A percentile compares a stretch with the other conserved stretches of the same genome.
These are phyloP conservation scores for Phlegmacium glaucopus DNA, from an alignment of 768 basidiomycete species.

Conservation along the genomic window DNA sequence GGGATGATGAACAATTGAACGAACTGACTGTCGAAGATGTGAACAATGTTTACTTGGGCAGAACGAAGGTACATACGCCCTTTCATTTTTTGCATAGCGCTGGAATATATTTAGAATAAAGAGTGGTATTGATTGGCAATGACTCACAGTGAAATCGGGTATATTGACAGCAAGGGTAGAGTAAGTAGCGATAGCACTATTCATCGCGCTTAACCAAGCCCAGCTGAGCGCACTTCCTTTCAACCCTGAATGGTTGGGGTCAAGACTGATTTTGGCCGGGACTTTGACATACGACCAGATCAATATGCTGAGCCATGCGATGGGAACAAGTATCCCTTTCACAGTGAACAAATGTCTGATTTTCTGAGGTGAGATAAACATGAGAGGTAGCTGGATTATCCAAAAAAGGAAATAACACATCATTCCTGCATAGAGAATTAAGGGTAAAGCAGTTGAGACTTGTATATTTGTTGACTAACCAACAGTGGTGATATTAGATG, in stretches of 20 bases:
- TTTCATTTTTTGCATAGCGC: conserved; percentile 71
- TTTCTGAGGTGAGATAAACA: conserved; percentile 74
- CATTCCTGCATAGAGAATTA: conserved; percentile 40
- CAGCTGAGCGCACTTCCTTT: conserved; percentile 58
- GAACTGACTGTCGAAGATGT: conserved; percentile 49
- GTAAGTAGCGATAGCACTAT: conserved; percentile 74
- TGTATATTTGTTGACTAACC: conserved; percentile 30
- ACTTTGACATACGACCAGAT: conserved; percentile 78
- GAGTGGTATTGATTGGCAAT: not conserved
- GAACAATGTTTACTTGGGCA: not conserved
- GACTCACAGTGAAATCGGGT: conserved; percentile 69
- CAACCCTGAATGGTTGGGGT: conserved; percentile 46
- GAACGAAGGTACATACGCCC: conserved; percentile 41
- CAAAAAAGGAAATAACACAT: conserved; percentile 78
- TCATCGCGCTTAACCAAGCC: conserved; percentile 77
- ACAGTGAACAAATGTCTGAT: conserved; percentile 74
- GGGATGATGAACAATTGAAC: conserved; percentile 77
- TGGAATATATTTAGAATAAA: conserved; percentile 17
- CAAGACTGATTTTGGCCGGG: conserved; percentile 58
- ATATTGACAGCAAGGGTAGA: conserved; percentile 75
- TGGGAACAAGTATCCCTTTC: conserved; percentile 64
- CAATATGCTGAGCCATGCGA: conserved; percentile 66
- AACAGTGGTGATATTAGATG: conserved; percentile 59
- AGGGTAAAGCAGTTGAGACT: not conserved
- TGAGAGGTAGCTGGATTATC: conserved; percentile 72